Evolutionary conservation across 202 grass and related monocot genomes (phyloP).

Genomic region (Digitaria exilis): DNA sequence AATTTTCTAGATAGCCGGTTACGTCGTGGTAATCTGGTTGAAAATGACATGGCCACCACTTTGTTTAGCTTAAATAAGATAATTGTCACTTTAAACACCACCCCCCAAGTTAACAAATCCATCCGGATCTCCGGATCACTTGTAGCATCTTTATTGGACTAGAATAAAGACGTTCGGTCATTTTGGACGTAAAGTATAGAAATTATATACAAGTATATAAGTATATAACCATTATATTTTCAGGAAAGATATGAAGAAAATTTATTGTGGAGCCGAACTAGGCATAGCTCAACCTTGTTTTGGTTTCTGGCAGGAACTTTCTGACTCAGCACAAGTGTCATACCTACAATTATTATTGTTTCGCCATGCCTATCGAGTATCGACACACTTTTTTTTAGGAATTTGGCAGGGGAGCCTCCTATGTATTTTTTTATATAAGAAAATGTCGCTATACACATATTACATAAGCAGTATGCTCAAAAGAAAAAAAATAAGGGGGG

Average conservation of each 20-base stretch:
- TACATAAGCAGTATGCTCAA: no score
- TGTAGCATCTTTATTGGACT: slow-evolving; percentile 4
- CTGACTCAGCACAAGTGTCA: no score
- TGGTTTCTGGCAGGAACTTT: no score
- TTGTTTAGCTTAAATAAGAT: slow-evolving; percentile 16
- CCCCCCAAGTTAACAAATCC: neutral
- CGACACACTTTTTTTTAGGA: no score
- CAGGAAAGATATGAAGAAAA: neutral
- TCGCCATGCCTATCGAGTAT: no score
- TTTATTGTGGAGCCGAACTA: neutral
- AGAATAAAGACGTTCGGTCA: neutral
- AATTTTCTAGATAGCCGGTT: neutral
- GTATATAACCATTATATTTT: no score
- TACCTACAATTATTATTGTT: no score
- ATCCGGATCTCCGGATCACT: neutral
- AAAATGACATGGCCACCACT: slow-evolving; percentile 30
- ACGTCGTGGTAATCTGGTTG: slow-evolving; percentile 27
- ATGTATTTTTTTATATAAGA: no score
- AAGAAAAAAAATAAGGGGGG: no score
- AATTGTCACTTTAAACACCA: neutral
- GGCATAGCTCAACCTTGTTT: neutral
- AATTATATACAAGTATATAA: neutral
- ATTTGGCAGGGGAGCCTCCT: no score
- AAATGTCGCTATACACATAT: no score
- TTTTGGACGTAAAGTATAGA: neutral